phyloP scores from a whole-genome alignment of 2,329 filamentous ascomycete genomes.

The Sporothrix variecibatus region DNA sequence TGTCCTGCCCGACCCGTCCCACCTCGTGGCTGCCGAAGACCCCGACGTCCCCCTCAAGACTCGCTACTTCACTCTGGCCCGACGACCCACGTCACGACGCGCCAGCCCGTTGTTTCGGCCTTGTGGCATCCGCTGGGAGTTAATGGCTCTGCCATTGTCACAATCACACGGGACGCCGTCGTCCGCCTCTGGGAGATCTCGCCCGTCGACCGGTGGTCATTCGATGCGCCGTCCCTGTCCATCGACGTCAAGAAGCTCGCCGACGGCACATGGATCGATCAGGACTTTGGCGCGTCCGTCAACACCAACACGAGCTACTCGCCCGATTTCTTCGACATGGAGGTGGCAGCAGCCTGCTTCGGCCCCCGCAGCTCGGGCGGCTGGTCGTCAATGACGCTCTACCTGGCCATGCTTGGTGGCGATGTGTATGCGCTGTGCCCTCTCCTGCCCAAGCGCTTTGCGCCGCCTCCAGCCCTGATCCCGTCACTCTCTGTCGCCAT shows the following conservation, averaged over 20 bases:
- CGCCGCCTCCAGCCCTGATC: constrained; percentile 72
- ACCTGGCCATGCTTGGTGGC: constrained; percentile 92
- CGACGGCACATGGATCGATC: constrained; percentile 77
- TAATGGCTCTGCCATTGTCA: constrained; percentile 78
- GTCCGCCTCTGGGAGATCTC: constrained; percentile 91
- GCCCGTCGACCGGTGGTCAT: constrained; percentile 80
- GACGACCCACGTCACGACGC: constrained; percentile 85
- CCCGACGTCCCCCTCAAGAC: constrained; percentile 68
- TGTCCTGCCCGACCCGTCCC: constrained; percentile 76
- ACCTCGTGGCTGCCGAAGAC: constrained; percentile 69
- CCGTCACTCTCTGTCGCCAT: constrained; percentile 82
- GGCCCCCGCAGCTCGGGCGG: constrained; percentile 66
- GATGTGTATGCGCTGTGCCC: constrained; percentile 94
- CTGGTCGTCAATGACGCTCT: constrained; percentile 95
- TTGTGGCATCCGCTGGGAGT: constrained; percentile 93
- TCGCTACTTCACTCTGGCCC: constrained; percentile 88
- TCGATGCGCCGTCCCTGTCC: constrained; percentile 78
- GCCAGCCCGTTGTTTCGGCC: constrained; percentile 75
- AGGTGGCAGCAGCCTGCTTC: constrained; percentile 88
- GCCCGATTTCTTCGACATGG: constrained; percentile 88
- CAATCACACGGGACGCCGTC: constrained; percentile 82
- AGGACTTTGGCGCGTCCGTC: constrained; percentile 79
- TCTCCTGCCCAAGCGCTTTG: constrained; percentile 83
- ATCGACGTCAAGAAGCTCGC: constrained; percentile 88
- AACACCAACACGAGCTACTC: constrained; percentile 81